Evolutionary conservation across 202 grass and related monocot genomes (phyloP).

Genomic region (Digitaria exilis): DNA sequence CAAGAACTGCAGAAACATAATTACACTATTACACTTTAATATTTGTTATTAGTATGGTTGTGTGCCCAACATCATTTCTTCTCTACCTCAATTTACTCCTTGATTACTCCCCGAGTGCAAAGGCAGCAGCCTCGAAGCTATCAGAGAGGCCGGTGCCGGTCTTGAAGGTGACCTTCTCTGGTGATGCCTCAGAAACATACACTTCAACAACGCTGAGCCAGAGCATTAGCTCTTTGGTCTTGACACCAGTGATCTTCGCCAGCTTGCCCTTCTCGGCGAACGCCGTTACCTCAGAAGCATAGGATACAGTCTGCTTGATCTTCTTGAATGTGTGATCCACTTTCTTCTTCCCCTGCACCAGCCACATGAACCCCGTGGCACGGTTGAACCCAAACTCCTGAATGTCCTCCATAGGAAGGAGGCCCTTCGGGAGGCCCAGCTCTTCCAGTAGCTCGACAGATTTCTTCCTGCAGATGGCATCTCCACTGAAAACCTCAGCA

Average conservation of each 20-base stretch:
- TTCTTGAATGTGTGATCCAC: conserved; percentile 38
- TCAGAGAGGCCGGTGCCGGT: conserved; percentile 38
- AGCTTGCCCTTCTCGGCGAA: conserved; percentile 34
- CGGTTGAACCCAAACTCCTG: conserved; percentile 39
- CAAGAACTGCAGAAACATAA: too few relatives aligned
- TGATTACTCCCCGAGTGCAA: neutral
- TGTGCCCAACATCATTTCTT: neutral
- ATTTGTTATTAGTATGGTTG: too few relatives aligned
- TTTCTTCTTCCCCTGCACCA: conserved; percentile 45
- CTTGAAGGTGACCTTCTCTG: conserved; percentile 36
- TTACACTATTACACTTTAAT: too few relatives aligned
- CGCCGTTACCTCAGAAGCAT: conserved; percentile 20
- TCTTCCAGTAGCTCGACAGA: conserved; percentile 23
- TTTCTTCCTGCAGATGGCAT: conserved; percentile 4
- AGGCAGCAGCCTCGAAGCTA: conserved; percentile 19
- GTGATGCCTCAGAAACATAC: neutral
- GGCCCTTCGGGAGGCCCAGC: conserved; percentile 31
- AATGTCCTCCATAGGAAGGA: conserved; percentile 37
- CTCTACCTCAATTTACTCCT: neutral
- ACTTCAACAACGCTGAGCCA: conserved; percentile 35
- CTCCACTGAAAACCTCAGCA: conserved; percentile 22
- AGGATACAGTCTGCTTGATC: conserved; percentile 28
- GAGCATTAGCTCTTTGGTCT: conserved; percentile 39
- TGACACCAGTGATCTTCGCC: neutral
- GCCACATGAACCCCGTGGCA: conserved; percentile 29